A percentile compares a stretch with the other conserved stretches of the same genome.
Conservation (phyloP, 2,329 filamentous ascomycete species). For the Aspergillus sp. region DNA sequence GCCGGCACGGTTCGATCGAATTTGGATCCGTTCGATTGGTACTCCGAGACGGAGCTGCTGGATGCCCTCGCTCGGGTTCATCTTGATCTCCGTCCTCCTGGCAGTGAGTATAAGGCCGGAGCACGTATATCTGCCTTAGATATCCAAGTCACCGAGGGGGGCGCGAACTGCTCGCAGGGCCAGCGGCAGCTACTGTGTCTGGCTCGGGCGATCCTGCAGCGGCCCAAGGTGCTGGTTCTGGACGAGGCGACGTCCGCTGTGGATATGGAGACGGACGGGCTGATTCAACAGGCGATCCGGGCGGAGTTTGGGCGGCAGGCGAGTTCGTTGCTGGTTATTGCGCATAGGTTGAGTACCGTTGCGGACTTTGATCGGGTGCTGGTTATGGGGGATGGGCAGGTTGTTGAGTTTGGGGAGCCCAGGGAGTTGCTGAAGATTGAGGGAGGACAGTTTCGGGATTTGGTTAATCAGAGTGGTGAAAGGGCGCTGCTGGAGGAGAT, state of each 20-base stretch:
- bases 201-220: conserved; percentile 1
- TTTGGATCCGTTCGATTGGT: too few relatives aligned
- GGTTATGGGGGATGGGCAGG: conserved; percentile 7
- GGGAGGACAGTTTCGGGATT: background rate
- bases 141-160: too few relatives aligned
- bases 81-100: too few relatives aligned
- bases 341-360: conserved; percentile 11
- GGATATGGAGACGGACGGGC: conserved; percentile 6
- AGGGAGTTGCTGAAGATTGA: background rate
- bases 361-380: conserved; percentile 3
- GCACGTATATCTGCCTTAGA: too few relatives aligned
- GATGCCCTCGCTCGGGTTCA: too few relatives aligned
- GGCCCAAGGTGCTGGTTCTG: conserved; percentile 1
- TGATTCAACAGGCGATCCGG: conserved; percentile 1
- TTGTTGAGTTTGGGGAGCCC: background rate
- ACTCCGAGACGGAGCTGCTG: too few relatives aligned
- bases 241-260: conserved; percentile 10
- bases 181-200: conserved; percentile 31
- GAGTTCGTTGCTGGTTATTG: conserved; percentile 5
- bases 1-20: too few relatives aligned
- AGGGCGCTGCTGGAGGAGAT: background rate
- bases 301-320: background rate
- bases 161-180: too few relatives aligned
- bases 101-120: too few relatives aligned
- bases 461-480: background rate